These are phyloP conservation scores for Anastatica hierochuntica DNA, from an alignment of 345 rosid species.

Conservation along the genomic window DNA sequence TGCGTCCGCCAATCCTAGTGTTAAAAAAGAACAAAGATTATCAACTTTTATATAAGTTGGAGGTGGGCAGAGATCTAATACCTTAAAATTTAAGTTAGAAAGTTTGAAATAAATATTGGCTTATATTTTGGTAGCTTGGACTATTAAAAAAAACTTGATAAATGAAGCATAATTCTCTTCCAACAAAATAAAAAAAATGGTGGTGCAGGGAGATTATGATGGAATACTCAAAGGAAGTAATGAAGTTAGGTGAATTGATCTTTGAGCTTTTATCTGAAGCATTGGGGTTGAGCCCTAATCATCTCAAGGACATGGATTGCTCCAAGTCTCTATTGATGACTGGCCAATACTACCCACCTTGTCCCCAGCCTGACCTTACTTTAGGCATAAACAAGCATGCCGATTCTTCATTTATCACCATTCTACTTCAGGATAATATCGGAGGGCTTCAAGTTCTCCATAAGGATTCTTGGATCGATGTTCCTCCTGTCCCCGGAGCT, in stretches of 20 bases:
- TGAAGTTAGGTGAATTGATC: slow-evolving; percentile 23
- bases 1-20: no score
- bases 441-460: slow-evolving; percentile 51
- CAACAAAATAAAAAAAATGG: no score
- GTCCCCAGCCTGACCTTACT: slow-evolving; percentile 45
- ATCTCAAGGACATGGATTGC: slow-evolving; percentile 34
- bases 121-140: no score
- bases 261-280: slow-evolving; percentile 47
- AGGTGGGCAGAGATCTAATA: no score
- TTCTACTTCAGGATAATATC: slow-evolving; percentile 47
- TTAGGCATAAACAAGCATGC: slow-evolving; percentile 38
- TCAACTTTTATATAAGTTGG: no score
- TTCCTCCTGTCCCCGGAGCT: slow-evolving; percentile 35
- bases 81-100: no score
- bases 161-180: no score
- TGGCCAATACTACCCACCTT: slow-evolving; percentile 49
- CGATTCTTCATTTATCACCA: slow-evolving; percentile 37
- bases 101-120: no score
- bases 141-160: no score
- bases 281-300: slow-evolving; percentile 35
- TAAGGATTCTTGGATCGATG: slow-evolving; percentile 31
- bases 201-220: slow-evolving; percentile 31
- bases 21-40: no score
- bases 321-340: slow-evolving; percentile 18
- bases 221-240: slow-evolving; percentile 33